phyloP scores from a whole-genome alignment of 2,329 filamentous ascomycete species.

The Conoideocrella luteorostrata region DNA sequence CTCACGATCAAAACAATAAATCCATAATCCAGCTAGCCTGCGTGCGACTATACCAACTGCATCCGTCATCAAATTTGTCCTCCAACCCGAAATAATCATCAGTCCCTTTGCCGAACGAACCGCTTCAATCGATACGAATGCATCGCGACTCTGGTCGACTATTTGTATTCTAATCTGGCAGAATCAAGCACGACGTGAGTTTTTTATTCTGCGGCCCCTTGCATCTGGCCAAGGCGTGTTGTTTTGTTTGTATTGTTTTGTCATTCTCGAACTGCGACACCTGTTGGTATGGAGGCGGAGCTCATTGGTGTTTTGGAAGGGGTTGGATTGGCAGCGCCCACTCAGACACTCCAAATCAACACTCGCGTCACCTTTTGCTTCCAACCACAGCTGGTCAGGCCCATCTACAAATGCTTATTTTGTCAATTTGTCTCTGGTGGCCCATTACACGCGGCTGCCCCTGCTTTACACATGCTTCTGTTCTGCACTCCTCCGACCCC shows the following conservation, averaged over 20 bases:
- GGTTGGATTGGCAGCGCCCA: neutral
- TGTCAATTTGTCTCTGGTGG: too few species aligned
- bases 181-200: conserved; percentile 2
- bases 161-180: neutral
- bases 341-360: neutral
- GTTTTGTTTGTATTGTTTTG: conserved; percentile 7
- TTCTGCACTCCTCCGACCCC: neutral
- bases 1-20: conserved; percentile 9
- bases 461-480: neutral
- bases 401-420: too few species aligned
- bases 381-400: too few species aligned
- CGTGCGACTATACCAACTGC: neutral
- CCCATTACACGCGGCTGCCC: neutral
- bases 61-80: neutral
- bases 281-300: conserved; percentile 6
- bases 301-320: neutral
- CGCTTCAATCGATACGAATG: neutral
- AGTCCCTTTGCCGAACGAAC: neutral
- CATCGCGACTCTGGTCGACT: conserved; percentile 1
- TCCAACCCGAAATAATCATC: neutral
- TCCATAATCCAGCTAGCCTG: conserved; percentile 1
- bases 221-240: neutral
- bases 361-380: too few species aligned
- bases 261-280: conserved; percentile 8
- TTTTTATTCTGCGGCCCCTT: neutral